Percentiles rank a stretch among this genome's conserved stretches.
Evolutionary conservation across 108 stramenopile species (phyloP).

Genomic region (Skeletonema marinoi): DNA sequence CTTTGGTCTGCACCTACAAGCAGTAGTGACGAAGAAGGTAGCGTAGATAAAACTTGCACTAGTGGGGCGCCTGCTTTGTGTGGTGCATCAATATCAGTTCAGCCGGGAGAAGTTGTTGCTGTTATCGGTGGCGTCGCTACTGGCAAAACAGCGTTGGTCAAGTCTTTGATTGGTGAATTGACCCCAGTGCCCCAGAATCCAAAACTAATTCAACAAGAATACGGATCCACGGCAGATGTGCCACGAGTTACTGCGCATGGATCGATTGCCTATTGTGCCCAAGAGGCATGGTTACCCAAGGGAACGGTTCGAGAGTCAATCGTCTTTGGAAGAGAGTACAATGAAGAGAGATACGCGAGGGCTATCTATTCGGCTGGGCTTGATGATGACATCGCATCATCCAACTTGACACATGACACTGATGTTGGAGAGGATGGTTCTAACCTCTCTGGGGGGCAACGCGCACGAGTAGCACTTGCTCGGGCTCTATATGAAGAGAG

Average conservation of each 20-base stretch:
- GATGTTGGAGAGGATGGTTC: conserved; percentile 79
- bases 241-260: conserved; percentile 59
- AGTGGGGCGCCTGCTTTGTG: conserved; percentile 57
- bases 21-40: conserved; percentile 21
- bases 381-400: conserved; percentile 66
- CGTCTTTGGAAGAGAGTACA: conserved; percentile 80
- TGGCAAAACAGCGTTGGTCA: conserved; percentile 88
- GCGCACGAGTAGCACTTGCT: conserved; percentile 93
- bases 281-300: conserved; percentile 86
- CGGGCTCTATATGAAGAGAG: conserved; percentile 91
- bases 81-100: conserved; percentile 58
- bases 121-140: conserved; percentile 88
- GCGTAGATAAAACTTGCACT: not conserved
- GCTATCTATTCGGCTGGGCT: conserved; percentile 76
- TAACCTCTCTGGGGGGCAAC: conserved; percentile 88
- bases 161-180: conserved; percentile 86
- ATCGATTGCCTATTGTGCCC: conserved; percentile 73
- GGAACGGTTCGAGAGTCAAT: conserved; percentile 83
- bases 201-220: not conserved
- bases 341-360: conserved; percentile 63
- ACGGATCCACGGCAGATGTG: conserved; percentile 34
- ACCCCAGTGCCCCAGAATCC: conserved; percentile 58
- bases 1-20: conserved; percentile 44
- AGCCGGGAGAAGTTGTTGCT: conserved; percentile 78
- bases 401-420: conserved; percentile 62